Evolutionary conservation across 257 asterid species (phyloP).

Genomic region (Solanum appendiculatum): DNA sequence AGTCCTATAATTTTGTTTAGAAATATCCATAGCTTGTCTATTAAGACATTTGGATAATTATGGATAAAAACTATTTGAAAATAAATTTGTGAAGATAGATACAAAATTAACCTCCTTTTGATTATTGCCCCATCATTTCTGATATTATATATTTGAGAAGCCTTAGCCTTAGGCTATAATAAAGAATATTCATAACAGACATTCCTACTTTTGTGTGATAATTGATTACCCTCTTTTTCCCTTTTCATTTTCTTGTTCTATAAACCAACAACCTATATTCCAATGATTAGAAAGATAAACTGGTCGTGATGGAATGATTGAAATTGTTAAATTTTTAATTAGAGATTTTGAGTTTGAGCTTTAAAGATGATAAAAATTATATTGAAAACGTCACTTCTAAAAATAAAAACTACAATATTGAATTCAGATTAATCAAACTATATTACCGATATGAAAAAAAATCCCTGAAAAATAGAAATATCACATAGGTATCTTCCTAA

Average conservation of each 20-base stretch:
- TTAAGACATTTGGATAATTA: neutral
- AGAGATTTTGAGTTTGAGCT: accelerated
- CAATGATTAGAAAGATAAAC: neutral
- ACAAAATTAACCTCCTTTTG: neutral
- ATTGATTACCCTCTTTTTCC: neutral
- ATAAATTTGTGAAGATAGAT: neutral
- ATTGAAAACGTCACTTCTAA: accelerated
- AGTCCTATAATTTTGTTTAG: neutral
- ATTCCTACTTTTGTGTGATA: neutral
- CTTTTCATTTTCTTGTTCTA: neutral
- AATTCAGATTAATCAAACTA: neutral
- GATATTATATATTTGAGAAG: neutral
- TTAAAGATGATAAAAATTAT: neutral
- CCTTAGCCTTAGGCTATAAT: neutral
- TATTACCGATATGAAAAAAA: neutral
- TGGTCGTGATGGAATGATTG: accelerated
- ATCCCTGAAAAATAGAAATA: too few species aligned
- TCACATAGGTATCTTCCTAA: neutral
- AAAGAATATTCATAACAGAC: neutral
- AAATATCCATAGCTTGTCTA: neutral
- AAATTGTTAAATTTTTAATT: accelerated
- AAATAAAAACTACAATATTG: neutral
- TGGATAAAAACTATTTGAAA: neutral
- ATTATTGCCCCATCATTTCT: neutral
- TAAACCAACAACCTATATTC: neutral